phyloP scores from a whole-genome alignment of 106 monocot species.

The Posidonia australis region DNA sequence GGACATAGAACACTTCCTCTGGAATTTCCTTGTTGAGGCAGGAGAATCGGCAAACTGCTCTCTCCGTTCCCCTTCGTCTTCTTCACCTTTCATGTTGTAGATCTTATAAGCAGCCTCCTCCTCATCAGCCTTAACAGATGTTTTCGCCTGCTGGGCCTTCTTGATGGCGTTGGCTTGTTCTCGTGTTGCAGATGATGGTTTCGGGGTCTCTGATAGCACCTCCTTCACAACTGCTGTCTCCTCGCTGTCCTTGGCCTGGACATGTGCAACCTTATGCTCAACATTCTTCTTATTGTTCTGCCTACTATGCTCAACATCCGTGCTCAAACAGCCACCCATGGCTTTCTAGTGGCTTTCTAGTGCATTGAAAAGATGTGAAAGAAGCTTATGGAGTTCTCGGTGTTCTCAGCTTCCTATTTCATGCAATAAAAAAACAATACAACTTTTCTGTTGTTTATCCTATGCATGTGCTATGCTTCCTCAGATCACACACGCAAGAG shows the following conservation, averaged over 20 bases:
- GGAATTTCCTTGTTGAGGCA: neutral
- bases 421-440: neutral
- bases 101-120: neutral
- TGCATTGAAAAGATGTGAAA: neutral
- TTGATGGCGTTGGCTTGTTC: neutral
- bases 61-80: neutral
- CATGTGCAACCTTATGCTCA: neutral
- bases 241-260: constrained; percentile 1
- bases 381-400: neutral
- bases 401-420: neutral
- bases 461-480: neutral
- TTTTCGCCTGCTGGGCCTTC: neutral
- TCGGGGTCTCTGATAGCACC: constrained; percentile 50
- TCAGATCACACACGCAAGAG: neutral
- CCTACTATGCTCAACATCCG: neutral
- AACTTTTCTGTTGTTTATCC: neutral
- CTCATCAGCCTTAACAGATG: neutral
- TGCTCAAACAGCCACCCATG: constrained; percentile 6
- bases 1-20: constrained; percentile 20
- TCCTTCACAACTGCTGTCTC: constrained; percentile 49
- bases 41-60: neutral
- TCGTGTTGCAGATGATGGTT: neutral
- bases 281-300: neutral
- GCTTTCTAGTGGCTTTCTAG: neutral
- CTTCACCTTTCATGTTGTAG: constrained; percentile 4